Conservation (phyloP, 345 rosid species). For the Garcia nutans region DNA sequence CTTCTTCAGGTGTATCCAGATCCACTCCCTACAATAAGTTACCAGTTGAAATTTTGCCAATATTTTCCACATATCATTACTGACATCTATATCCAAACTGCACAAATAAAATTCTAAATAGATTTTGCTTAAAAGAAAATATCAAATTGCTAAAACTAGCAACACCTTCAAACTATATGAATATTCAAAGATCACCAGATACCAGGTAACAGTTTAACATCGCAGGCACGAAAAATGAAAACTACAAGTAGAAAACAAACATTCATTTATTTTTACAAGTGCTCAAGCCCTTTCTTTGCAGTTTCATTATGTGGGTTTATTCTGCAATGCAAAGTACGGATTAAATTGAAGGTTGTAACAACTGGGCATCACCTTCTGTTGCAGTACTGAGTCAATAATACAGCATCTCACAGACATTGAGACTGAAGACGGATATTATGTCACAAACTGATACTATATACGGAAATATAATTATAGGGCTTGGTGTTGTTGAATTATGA, state of each 20-base stretch:
- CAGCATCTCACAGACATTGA: neutral
- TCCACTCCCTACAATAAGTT: constrained; percentile 75
- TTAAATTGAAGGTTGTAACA: constrained; percentile 11
- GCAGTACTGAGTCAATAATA: neutral
- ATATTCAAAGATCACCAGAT: neutral
- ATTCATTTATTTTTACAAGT: constrained; percentile 97
- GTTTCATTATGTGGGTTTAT: constrained; percentile 87
- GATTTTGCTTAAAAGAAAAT: neutral
- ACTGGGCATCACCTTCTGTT: neutral
- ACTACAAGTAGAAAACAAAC: constrained; percentile 35
- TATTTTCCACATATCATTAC: neutral
- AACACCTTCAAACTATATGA: neutral
- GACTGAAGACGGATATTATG: neutral
- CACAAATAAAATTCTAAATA: neutral
- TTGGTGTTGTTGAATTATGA: too few relatives aligned
- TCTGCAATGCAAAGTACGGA: constrained; percentile 41
- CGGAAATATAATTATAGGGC: too few relatives aligned
- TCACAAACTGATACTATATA: too few relatives aligned
- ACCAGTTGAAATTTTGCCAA: neutral
- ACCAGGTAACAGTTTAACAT: neutral
- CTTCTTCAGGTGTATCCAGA: constrained; percentile 96
- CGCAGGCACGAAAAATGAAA: neutral
- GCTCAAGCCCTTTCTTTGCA: constrained; percentile 93
- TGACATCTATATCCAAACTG: neutral
- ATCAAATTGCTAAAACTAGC: neutral